These are phyloP conservation scores for Talaromyces marneffei DNA, from an alignment of 2,329 filamentous ascomycete species.

Conservation along the genomic window DNA sequence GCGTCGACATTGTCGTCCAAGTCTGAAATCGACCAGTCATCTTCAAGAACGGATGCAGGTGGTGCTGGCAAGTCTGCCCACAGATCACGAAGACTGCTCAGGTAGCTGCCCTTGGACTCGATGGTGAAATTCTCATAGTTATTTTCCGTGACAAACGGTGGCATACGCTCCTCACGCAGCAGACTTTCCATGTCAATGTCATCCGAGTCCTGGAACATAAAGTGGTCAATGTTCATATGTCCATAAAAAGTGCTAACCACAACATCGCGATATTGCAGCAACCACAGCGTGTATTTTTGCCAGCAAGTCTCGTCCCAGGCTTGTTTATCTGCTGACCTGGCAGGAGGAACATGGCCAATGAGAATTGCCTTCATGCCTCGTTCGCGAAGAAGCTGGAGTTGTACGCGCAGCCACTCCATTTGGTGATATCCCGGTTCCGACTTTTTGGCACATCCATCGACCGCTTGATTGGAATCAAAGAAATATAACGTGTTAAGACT, in stretches of 20 bases:
- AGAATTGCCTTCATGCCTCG: slow-evolving; percentile 90
- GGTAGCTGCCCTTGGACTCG: slow-evolving; percentile 68
- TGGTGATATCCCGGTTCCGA: slow-evolving; percentile 88
- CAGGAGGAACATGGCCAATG: slow-evolving; percentile 89
- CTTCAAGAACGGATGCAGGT: slow-evolving; percentile 21
- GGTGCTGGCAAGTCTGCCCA: slow-evolving; percentile 71
- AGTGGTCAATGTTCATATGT: slow-evolving; percentile 99
- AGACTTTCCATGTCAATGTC: slow-evolving; percentile 59
- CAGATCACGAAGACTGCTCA: slow-evolving; percentile 67
- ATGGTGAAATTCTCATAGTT: slow-evolving; percentile 52
- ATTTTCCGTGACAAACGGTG: slow-evolving; percentile 13
- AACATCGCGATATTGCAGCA: slow-evolving; percentile 85
- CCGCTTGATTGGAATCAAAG: slow-evolving; percentile 85
- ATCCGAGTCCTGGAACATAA: slow-evolving; percentile 80
- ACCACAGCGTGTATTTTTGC: slow-evolving; percentile 94
- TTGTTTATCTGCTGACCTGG: slow-evolving; percentile 74
- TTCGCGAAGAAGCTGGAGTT: slow-evolving; percentile 74
- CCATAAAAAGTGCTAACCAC: slow-evolving; percentile 74
- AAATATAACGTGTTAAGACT: slow-evolving; percentile 97
- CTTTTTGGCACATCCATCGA: slow-evolving; percentile 76
- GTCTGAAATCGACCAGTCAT: slow-evolving; percentile 21
- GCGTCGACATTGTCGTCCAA: slow-evolving; percentile 37
- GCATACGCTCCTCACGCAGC: slow-evolving; percentile 18
- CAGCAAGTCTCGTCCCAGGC: slow-evolving; percentile 96
- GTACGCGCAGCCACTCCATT: slow-evolving; percentile 90